phyloP scores from a whole-genome alignment of 2,329 filamentous ascomycete genomes.

The Penicillium sp. region DNA sequence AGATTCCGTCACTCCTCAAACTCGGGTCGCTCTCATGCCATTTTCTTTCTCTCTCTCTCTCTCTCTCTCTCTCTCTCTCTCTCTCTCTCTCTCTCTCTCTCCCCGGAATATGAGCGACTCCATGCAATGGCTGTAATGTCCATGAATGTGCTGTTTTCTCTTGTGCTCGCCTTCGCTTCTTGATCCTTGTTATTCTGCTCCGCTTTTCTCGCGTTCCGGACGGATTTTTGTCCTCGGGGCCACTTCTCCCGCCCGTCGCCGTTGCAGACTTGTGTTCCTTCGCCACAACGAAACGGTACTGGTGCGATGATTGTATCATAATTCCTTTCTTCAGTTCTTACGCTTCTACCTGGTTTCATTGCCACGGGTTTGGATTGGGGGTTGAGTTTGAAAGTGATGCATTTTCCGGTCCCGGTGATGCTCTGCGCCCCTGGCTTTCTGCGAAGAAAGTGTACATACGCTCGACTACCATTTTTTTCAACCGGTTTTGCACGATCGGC shows the following conservation, averaged over 20 bases:
- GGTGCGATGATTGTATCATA: constrained; percentile 32
- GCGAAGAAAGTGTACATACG: constrained; percentile 18
- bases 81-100: background rate
- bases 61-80: background rate
- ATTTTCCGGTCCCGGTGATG: constrained; percentile 16
- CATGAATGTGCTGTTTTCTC: background rate
- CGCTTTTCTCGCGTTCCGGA: background rate
- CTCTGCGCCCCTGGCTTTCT: constrained; percentile 4
- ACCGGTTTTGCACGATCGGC: constrained; percentile 17
- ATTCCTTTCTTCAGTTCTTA: constrained; percentile 15
- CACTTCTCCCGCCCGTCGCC: background rate
- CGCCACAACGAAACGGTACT: constrained; percentile 22
- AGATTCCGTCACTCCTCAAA: background rate
- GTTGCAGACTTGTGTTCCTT: constrained; percentile 10
- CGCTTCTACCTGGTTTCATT: background rate
- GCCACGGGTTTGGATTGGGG: constrained; percentile 3
- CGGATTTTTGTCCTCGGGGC: background rate
- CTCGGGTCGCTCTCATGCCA: background rate
- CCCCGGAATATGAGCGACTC: background rate
- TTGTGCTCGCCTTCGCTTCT: background rate
- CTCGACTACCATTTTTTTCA: constrained; percentile 7
- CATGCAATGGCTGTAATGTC: background rate
- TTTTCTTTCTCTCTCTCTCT: background rate
- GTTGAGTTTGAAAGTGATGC: constrained; percentile 14
- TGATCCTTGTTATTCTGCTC: background rate